Evolutionary conservation across 2,329 filamentous ascomycete species (phyloP).

Genomic region (Xylariomycetidae sp.): DNA sequence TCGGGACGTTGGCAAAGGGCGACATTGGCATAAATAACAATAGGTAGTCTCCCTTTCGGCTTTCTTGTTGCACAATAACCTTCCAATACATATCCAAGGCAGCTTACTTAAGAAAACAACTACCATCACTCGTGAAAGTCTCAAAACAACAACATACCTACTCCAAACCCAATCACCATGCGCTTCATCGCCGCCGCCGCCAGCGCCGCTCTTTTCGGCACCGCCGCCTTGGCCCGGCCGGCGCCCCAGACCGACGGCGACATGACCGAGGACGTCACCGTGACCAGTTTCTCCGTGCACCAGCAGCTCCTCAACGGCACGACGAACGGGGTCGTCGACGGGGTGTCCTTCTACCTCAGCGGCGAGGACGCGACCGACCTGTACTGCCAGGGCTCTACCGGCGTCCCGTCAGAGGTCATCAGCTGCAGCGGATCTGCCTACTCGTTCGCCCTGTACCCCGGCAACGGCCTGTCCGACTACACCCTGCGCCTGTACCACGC

Average conservation of each 20-base stretch:
- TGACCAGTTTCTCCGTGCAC: conserved; percentile 18
- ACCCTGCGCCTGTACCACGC: conserved; percentile 7
- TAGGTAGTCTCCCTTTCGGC: too few species aligned
- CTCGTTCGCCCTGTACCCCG: conserved; percentile 20
- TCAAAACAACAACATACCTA: too few species aligned
- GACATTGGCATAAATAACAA: too few species aligned
- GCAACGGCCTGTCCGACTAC: conserved; percentile 3
- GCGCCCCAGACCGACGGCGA: background rate
- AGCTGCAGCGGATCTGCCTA: conserved; percentile 25
- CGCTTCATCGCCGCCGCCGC: conserved; percentile 15
- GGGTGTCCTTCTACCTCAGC: conserved; percentile 10
- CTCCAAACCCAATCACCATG: too few species aligned
- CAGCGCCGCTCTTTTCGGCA: conserved; percentile 14
- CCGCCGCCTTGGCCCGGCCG: conserved; percentile 9
- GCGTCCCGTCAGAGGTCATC: conserved; percentile 16
- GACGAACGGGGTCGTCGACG: conserved; percentile 4
- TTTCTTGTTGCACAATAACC: too few species aligned
- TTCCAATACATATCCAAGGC: too few species aligned
- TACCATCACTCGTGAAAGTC: too few species aligned
- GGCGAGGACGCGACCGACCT: conserved; percentile 9
- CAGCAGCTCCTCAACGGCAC: conserved; percentile 10
- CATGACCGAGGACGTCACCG: conserved; percentile 19
- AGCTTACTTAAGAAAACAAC: too few species aligned
- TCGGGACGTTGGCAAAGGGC: too few species aligned
- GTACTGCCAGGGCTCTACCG: conserved; percentile 5